Evolutionary conservation across 2,329 filamentous ascomycete genomes (phyloP).

Genomic region (Penicillium sp.): DNA sequence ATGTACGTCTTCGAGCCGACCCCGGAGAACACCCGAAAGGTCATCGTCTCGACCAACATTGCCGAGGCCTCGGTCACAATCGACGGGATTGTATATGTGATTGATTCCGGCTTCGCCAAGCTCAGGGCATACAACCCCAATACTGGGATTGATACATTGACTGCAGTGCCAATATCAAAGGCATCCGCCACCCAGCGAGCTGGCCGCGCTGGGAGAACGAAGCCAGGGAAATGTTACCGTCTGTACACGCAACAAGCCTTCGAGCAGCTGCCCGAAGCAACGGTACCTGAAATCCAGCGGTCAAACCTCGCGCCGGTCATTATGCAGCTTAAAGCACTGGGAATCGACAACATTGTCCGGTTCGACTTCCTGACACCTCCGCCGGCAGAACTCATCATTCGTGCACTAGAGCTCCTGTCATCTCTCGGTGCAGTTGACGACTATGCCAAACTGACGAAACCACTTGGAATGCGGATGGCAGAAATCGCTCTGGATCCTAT

Average conservation of each 20-base stretch:
- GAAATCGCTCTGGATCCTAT: constrained; percentile 91
- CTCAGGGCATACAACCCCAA: constrained; percentile 77
- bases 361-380: constrained; percentile 88
- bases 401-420: constrained; percentile 83
- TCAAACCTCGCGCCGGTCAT: constrained; percentile 86
- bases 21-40: constrained; percentile 78
- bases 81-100: constrained; percentile 82
- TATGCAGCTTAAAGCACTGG: constrained; percentile 88
- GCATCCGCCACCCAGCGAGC: constrained; percentile 90
- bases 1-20: constrained; percentile 91
- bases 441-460: constrained; percentile 84
- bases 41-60: constrained; percentile 92
- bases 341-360: constrained; percentile 88
- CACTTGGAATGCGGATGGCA: constrained; percentile 86
- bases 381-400: constrained; percentile 77
- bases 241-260: constrained; percentile 80
- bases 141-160: constrained; percentile 84
- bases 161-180: constrained; percentile 77
- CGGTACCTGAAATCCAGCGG: constrained; percentile 85
- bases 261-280: constrained; percentile 64
- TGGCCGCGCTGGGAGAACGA: constrained; percentile 84
- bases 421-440: constrained; percentile 82
- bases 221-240: constrained; percentile 88
- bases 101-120: constrained; percentile 91
- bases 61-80: constrained; percentile 96